These are phyloP conservation scores for Neoascochyta sp. DNA, from an alignment of 2,329 filamentous ascomycete species.

Conservation along the genomic window DNA sequence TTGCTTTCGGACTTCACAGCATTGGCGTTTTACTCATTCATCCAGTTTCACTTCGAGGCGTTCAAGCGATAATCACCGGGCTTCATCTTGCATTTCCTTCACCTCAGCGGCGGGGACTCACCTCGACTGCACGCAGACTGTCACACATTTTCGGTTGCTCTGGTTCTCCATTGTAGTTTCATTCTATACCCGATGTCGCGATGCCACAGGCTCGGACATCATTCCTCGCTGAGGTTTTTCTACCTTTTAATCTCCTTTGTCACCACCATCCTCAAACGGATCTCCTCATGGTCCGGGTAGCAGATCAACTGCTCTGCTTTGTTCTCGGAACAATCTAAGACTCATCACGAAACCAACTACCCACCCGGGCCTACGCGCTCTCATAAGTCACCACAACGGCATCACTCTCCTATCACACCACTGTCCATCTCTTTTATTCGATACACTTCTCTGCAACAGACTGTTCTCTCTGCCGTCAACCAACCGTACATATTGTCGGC, in stretches of 20 bases:
- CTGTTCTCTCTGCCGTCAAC: slow-evolving; percentile 11
- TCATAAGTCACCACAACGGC: slow-evolving; percentile 18
- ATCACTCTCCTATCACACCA: slow-evolving; percentile 16
- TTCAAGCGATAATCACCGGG: slow-evolving; percentile 39
- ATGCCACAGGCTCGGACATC: slow-evolving; percentile 8
- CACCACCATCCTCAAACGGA: slow-evolving; percentile 32
- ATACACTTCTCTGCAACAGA: slow-evolving; percentile 17
- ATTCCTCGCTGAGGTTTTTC: slow-evolving; percentile 19
- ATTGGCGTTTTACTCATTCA: slow-evolving; percentile 32
- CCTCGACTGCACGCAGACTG: slow-evolving; percentile 16
- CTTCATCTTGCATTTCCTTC: too few species aligned
- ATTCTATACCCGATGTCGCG: slow-evolving; percentile 31
- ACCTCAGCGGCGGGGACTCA: slow-evolving; percentile 20
- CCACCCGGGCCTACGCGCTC: slow-evolving; percentile 31
- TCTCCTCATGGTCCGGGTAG: slow-evolving; percentile 28
- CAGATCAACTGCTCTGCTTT: slow-evolving; percentile 26
- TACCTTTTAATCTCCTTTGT: slow-evolving; percentile 38
- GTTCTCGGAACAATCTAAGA: slow-evolving; percentile 29
- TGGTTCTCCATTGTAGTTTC: slow-evolving; percentile 25
- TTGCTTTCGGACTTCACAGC: slow-evolving; percentile 31
- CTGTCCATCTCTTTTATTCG: slow-evolving; percentile 16
- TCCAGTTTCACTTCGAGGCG: slow-evolving; percentile 29
- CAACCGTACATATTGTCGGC: too few species aligned
- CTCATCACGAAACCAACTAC: slow-evolving; percentile 34
- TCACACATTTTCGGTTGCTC: slow-evolving; percentile 17